Conservation (phyloP, 306 rosid genomes). For the Acmispon strigosus region DNA sequence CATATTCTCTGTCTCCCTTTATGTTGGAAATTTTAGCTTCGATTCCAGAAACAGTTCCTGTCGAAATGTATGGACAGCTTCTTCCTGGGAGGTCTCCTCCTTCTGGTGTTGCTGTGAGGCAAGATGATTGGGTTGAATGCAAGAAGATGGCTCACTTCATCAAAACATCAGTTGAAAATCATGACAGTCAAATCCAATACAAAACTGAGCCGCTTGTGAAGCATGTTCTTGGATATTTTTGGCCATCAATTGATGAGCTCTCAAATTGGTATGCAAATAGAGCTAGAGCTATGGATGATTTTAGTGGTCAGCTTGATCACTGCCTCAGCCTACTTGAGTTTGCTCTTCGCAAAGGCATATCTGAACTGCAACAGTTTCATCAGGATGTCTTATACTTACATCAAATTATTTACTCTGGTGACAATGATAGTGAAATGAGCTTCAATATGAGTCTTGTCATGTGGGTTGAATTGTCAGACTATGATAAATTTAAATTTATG, state of each 20-base stretch:
- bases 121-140: conserved; percentile 99
- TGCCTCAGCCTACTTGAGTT: conserved; percentile 71
- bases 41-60: conserved; percentile 92
- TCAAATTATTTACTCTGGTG: conserved; percentile 77
- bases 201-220: conserved; percentile 86
- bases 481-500: conserved; percentile 79
- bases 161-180: conserved; percentile 32
- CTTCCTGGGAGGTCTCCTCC: conserved; percentile 94
- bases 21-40: conserved; percentile 73
- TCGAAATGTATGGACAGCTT: conserved; percentile 83
- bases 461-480: conserved; percentile 73
- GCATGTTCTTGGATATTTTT: conserved; percentile 51
- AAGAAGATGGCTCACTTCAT: conserved; percentile 62
- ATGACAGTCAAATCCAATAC: conserved; percentile 48
- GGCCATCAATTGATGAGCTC: conserved; percentile 82
- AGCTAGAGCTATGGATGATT: conserved; percentile 71
- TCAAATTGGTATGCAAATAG: conserved; percentile 73
- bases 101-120: conserved; percentile 65
- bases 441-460: conserved; percentile 49
- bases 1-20: conserved; percentile 69
- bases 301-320: conserved; percentile 88
- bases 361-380: conserved; percentile 63
- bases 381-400: conserved; percentile 67
- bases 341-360: conserved; percentile 68
- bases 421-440: conserved; percentile 38